Percentiles rank a stretch among this genome's conserved stretches.
These are phyloP conservation scores for Pseudonectria foliicola DNA, from an alignment of 2,329 filamentous ascomycete genomes.

Conservation along the genomic window DNA sequence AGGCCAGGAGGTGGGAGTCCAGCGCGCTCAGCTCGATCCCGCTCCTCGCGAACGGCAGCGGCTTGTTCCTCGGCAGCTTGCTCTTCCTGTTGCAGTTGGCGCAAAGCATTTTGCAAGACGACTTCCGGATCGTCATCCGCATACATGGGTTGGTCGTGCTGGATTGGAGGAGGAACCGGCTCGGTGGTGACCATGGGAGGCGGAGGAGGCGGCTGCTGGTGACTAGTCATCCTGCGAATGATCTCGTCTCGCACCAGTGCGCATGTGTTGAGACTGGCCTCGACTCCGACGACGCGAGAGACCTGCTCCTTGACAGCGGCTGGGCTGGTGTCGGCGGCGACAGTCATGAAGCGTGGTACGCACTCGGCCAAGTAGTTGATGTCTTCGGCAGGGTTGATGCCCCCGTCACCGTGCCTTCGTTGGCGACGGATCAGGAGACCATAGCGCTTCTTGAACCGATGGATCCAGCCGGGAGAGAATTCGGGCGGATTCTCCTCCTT, in stretches of 20 bases:
- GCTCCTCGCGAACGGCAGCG: conserved; percentile 45
- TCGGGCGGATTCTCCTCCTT: conserved; percentile 53
- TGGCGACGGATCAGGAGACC: conserved; percentile 51
- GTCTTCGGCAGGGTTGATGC: conserved; percentile 44
- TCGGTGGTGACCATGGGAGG: conserved; percentile 19
- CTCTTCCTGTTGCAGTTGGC: conserved; percentile 52
- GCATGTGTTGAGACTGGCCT: conserved; percentile 46
- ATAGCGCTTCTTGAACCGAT: conserved; percentile 58
- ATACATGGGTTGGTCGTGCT: conserved; percentile 33
- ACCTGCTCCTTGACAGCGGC: conserved; percentile 52
- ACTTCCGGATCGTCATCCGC: conserved; percentile 50
- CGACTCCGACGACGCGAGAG: conserved; percentile 47
- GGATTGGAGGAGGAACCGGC: conserved; percentile 21
- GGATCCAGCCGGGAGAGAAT: conserved; percentile 58
- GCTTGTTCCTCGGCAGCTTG: conserved; percentile 52
- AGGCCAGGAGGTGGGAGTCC: conserved; percentile 23
- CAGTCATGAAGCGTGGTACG: conserved; percentile 51
- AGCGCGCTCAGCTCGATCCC: conserved; percentile 40
- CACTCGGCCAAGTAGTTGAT: conserved; percentile 54
- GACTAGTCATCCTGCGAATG: conserved; percentile 31
- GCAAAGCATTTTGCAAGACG: conserved; percentile 51
- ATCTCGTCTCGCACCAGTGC: conserved; percentile 53
- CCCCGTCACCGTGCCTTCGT: conserved; percentile 42
- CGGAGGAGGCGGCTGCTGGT: conserved; percentile 14
- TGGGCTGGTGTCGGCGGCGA: conserved; percentile 52